Evolutionary conservation across 78 protist genomes (phyloP), one percentile per base, ranked within the genome.

Genomic region (Dictyostelium firmibasis): DNA sequence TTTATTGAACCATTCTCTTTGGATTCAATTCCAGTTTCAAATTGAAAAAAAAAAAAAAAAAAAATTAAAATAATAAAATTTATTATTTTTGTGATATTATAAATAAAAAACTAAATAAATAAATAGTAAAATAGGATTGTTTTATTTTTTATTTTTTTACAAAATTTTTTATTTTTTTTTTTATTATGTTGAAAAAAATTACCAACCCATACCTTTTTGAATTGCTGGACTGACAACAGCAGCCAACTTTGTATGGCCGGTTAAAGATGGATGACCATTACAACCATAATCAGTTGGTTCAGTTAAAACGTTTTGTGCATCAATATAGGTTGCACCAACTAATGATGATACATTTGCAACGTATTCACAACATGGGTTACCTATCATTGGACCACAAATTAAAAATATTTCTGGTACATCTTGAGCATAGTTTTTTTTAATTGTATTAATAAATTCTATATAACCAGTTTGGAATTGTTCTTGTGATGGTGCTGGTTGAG

Each of bases 381-480:
- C 2, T 2, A 91, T 91, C 95, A 91, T 83, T 43, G 86, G 87
- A 14, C 95, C 95, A 69, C 93, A 88, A 44, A 50, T 38, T 18
- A 88, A 69, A 76, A 88, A 88, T 3, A 82, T 10, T 70, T 72
- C 25, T 31, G 84, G 67, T 4, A 27, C 25, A 9, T 5, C 23
- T 25, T 88, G 23, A 3, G n/a, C 35, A 23, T 47, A 64, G 4
- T 70, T 27, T 6, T 14, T 4, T 44, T 31, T 70, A 31, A 88
- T 41, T 7, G 31, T 18, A 14, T 76, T 75, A 4, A 88, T 47
- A 76, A 88, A 88, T 9, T 27, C 29, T 3, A 82, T 70, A 50
- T 43, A 88, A 13, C 81, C 75, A 36, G 9, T 27, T 62, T 91
- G 78, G 41, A 91, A 91, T 38, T 41, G 25, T 18, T 81, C 50